Conservation (phyloP, 176 grass and related monocot genomes). For the Rhynchospora pubera region DNA sequence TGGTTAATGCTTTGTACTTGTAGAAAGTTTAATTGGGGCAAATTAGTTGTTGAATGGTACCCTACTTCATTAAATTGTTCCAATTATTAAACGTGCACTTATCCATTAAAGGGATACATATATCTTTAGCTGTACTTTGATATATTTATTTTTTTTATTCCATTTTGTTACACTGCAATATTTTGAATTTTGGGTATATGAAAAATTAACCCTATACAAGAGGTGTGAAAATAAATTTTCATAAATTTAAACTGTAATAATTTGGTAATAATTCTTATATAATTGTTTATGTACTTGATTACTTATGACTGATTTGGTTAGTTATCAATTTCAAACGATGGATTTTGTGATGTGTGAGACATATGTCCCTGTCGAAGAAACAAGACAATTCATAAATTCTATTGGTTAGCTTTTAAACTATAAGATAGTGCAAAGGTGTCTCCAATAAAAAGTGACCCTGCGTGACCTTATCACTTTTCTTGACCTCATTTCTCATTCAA, state of each 20-base stretch:
- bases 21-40: neutral
- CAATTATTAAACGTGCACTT: neutral
- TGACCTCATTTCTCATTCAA: neutral
- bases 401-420: neutral
- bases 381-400: neutral
- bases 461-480: neutral
- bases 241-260: neutral
- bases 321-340: constrained; percentile 13
- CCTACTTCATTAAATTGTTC: constrained; percentile 24
- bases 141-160: neutral
- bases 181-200: neutral
- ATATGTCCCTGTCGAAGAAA: neutral
- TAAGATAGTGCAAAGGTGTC: neutral
- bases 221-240: neutral
- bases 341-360: constrained; percentile 3
- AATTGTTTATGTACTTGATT: neutral
- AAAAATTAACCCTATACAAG: neutral
- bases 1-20: neutral
- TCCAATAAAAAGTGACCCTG: neutral
- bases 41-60: constrained; percentile 11
- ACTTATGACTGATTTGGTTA: neutral
- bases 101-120: neutral
- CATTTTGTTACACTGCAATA: too few relatives aligned
- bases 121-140: neutral
- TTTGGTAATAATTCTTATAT: neutral